Percentiles rank a stretch among this genome's conserved stretches.
Evolutionary conservation across 345 rosid species (phyloP).

Genomic region (Gynandropsis gynandra): DNA sequence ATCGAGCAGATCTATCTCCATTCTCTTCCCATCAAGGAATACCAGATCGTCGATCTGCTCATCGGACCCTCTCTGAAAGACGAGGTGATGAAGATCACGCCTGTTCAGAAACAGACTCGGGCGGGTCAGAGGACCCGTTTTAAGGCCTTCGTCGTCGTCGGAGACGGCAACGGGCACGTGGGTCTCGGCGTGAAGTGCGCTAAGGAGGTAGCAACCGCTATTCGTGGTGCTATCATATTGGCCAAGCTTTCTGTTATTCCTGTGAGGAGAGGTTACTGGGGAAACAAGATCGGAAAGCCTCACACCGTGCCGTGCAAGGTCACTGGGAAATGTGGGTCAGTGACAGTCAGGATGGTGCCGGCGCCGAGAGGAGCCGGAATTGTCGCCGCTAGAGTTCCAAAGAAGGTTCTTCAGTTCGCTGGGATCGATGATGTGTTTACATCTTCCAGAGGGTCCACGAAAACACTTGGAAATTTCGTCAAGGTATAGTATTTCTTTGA

Average conservation of each 20-base stretch:
- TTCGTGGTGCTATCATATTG: constrained; percentile 47
- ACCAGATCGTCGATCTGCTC: constrained; percentile 57
- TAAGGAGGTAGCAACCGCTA: constrained; percentile 59
- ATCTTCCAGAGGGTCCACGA: constrained; percentile 53
- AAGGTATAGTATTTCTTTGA: constrained; percentile 25
- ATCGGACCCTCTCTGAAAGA: constrained; percentile 56
- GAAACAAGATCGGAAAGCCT: constrained; percentile 60
- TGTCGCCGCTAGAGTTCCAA: constrained; percentile 60
- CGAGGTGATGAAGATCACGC: constrained; percentile 78
- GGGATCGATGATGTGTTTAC: constrained; percentile 62
- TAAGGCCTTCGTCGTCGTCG: constrained; percentile 66
- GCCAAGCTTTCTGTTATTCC: constrained; percentile 58
- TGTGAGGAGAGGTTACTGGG: constrained; percentile 62
- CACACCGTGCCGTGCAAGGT: constrained; percentile 67
- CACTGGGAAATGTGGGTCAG: constrained; percentile 57
- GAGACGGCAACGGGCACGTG: constrained; percentile 49
- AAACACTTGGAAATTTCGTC: constrained; percentile 61
- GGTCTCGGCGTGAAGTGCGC: constrained; percentile 60
- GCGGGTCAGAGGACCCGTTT: constrained; percentile 58
- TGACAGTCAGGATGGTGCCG: constrained; percentile 61
- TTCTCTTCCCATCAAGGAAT: constrained; percentile 68
- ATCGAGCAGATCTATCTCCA: constrained; percentile 60
- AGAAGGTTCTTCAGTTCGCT: constrained; percentile 59
- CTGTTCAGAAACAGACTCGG: constrained; percentile 66
- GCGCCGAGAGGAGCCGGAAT: constrained; percentile 65